Evolutionary conservation across 2,329 filamentous ascomycete genomes (phyloP), one percentile per base, ranked within the genome.

Genomic region (Phialophora expanda): DNA sequence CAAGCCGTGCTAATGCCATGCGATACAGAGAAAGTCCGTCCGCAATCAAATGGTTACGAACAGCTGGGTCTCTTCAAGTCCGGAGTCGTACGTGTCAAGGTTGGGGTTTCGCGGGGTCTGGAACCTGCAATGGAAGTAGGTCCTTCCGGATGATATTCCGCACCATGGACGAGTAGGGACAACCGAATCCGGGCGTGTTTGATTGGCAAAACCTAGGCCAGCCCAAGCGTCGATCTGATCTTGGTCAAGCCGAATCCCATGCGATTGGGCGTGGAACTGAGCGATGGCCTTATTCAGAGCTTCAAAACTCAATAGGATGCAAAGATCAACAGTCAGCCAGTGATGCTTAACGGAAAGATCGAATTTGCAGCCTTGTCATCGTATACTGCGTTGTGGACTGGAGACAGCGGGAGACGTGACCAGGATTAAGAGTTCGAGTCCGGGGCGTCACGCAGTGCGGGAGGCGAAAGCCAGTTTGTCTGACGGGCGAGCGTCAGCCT

Each of bases 1-100:
- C 59, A 58, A 38, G 56, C 55, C 48, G 24, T 22, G 56, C 22
- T 50, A 60, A 65, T 58, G 66, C 66, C 66, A 67, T 67, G 56
- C 62, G 58, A 64, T 9, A 14, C 26, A 41, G 9, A 59, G 28
- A 22, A 57, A 44, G 28, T 54, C 22, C 28, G 28, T 44, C 38
- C 17, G 20, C 38, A 7, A 44, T 17, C 62, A 17, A 26, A 7
- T 22, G 48, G 24, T 26, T 9, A n/a, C n/a, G 20, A 26, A 17
- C 12, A 26, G 24, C 20, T 12, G 28, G 20, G 14, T 2, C 44
- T 34, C 20, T 22, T 50, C 20, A 6, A 53, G 46, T 12, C 58
- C 26, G 46, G 34, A n/a, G 53, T 55, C 28, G 53, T 55, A 17
- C n/a, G 53, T 55, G 53, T 28, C 28, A n/a, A 32, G 53, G 34